Evolutionary conservation across 176 grass and related monocot genomes (phyloP), one percentile per base, ranked within the genome.

Genomic region (Guadua angustifolia): DNA sequence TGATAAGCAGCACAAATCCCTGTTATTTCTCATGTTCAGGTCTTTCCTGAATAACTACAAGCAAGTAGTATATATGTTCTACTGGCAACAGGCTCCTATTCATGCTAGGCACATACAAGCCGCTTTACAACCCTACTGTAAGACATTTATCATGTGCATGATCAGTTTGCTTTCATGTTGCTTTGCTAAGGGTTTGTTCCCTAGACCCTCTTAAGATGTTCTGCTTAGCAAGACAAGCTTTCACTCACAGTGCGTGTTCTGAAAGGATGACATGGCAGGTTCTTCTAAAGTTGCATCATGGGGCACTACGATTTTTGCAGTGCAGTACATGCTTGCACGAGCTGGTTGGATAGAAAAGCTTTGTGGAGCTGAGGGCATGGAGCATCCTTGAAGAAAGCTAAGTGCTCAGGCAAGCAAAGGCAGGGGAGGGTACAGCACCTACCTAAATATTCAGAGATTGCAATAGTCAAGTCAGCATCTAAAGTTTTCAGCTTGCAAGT

Each of bases 271-370:
- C 69, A 40, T 15, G 15, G 7, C 66, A 55, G 64, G 57, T 43
- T 70, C 29, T 49, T 87, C 85, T 49, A 69, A 87, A 82, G 78
- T 22, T 14, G 39, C 61, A 82, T 87, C 71, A 87, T 82, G 71
- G 26, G 9, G 32, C 49, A 36, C 9, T 35, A 51, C 13, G 49
- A 38, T 33, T 81, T 6, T 42, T 29, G 70, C 61, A 39, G 69
- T 36, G 71, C 43, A 38, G 0, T 51, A 38, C 82, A 44, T 53
- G 73, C 61, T 67, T n/a, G 59, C 65, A 87, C 85, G 61, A 87
- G 38, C 78, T 45, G 72, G 49, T 32, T 21, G 16, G 36, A 17
- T 69, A 11, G 35, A 13, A n/a, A 69, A 69, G 66, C 18, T 69
- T 69, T 42, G 66, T 69, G 36, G 36, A 42, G 16, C 26, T 36